Evolutionary conservation across 192 early-diverging fungal species (phyloP), one percentile per base, ranked within the genome.

Genomic region (Umbelopsis sp.): DNA sequence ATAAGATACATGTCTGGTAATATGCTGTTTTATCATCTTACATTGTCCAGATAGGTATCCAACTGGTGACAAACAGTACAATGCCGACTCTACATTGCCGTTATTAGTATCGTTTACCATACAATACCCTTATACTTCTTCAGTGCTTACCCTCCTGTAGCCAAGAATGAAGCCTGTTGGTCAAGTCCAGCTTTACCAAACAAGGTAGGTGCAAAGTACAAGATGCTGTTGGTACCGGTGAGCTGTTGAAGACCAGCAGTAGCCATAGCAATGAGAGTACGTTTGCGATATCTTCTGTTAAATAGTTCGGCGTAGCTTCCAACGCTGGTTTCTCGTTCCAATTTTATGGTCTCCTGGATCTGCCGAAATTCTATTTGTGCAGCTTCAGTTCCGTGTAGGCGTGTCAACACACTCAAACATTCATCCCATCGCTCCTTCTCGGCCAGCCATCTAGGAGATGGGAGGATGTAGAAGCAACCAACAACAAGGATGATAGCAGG

Each of bases 371-470:
- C 89, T 18, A 73, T 73, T 5, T 75, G n/a, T 16, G 89, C 81
- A 11, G 69, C 80, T 22, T 82, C 84, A 15, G 49, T 69, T 30
- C 83, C 73, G 47, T 90, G 87, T 70, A 88, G 75, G 2, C 79
- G 71, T 18, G 82, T 82, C 21, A 91, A 68, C 5, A 88, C 82
- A 10, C 47, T 21, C 47, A 74, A 80, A 9, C 85, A 88, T 70
- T 91, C 81, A 35, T 88, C 89, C 21, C 71, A 52, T 12, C 75
- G 75, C 61, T 82, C 85, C 41, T 84, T 71, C 65, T 77, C 78
- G 30, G 89, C 70, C 25, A 91, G 78, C 89, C 89, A 91, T 70
- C 89, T 87, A 3, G 89, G 89, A 8, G 89, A 90, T 64, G 82
- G 85, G 18, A 89, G 90, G 80, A 93, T 87, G 69, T 89, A 88